These are phyloP conservation scores for Spathaspora gorwiae DNA, from an alignment of 805 yeast genomes.

Conservation along the genomic window DNA sequence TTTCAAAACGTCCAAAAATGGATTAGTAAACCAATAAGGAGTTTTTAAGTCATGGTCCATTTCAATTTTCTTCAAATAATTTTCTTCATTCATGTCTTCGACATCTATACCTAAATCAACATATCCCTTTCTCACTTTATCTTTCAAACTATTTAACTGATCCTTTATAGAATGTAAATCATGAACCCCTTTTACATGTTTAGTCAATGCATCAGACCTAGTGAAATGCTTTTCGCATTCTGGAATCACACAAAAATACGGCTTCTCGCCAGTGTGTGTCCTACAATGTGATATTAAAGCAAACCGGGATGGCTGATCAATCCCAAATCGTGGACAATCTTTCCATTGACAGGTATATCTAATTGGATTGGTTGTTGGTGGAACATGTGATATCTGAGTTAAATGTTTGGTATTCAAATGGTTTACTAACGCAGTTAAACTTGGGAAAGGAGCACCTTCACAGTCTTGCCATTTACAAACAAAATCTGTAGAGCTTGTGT, in stretches of 20 bases:
- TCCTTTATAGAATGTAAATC: constrained; percentile 41
- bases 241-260: constrained; percentile 60
- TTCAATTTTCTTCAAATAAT: constrained; percentile 25
- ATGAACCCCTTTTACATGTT: constrained; percentile 61
- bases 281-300: constrained; percentile 61
- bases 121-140: constrained; percentile 26
- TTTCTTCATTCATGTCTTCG: constrained; percentile 23
- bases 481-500: constrained; percentile 5
- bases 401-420: constrained; percentile 31
- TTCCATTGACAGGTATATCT: constrained; percentile 60
- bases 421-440: constrained; percentile 24
- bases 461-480: constrained; percentile 34
- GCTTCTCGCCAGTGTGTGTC: constrained; percentile 64
- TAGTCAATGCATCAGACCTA: constrained; percentile 57
- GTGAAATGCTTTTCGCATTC: constrained; percentile 61
- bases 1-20: constrained; percentile 22
- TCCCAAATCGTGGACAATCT: constrained; percentile 49
- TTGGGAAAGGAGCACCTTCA: constrained; percentile 11
- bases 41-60: constrained; percentile 29
- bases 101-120: constrained; percentile 18
- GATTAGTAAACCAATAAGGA: constrained; percentile 41
- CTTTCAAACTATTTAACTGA: constrained; percentile 25
- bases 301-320: constrained; percentile 49
- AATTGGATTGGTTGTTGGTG: constrained; percentile 16
- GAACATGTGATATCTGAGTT: constrained; percentile 11